These are phyloP conservation scores for Yarrowia osloensis DNA, from an alignment of 805 yeast genomes.

Conservation along the genomic window DNA sequence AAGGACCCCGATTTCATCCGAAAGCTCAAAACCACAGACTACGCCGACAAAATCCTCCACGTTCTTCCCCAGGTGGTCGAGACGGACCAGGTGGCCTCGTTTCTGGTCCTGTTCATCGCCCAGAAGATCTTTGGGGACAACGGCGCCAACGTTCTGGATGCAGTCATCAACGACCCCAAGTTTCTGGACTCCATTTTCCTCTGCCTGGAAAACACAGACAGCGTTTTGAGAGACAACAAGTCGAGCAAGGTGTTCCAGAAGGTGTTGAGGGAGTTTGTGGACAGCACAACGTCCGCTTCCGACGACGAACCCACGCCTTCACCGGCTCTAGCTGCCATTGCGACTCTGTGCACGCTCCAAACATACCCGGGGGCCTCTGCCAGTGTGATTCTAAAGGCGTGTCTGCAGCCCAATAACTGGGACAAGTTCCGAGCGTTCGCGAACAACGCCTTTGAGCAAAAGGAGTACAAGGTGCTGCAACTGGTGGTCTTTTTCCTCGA, in stretches of 20 bases:
- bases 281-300: conserved; percentile 36
- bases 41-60: conserved; percentile 8
- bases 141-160: conserved; percentile 11
- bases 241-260: conserved; percentile 56
- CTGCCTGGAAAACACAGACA: neutral
- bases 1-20: conserved; percentile 3
- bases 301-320: conserved; percentile 7
- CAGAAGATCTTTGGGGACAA: conserved; percentile 22
- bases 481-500: conserved; percentile 21
- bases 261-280: conserved; percentile 66
- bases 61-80: conserved; percentile 14
- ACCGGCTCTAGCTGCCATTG: conserved; percentile 13
- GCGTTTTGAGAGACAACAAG: neutral
- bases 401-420: conserved; percentile 6
- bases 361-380: conserved; percentile 28
- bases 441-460: neutral
- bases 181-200: neutral
- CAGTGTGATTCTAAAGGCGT: neutral
- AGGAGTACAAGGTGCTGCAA: conserved; percentile 7
- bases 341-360: conserved; percentile 11
- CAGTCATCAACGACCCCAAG: conserved; percentile 3
- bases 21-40: conserved; percentile 20
- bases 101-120: conserved; percentile 15
- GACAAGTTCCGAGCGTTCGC: conserved; percentile 1
- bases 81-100: neutral